These are phyloP conservation scores for Teratosphaeria nubilosa DNA, from an alignment of 2,329 filamentous ascomycete genomes.

Conservation along the genomic window DNA sequence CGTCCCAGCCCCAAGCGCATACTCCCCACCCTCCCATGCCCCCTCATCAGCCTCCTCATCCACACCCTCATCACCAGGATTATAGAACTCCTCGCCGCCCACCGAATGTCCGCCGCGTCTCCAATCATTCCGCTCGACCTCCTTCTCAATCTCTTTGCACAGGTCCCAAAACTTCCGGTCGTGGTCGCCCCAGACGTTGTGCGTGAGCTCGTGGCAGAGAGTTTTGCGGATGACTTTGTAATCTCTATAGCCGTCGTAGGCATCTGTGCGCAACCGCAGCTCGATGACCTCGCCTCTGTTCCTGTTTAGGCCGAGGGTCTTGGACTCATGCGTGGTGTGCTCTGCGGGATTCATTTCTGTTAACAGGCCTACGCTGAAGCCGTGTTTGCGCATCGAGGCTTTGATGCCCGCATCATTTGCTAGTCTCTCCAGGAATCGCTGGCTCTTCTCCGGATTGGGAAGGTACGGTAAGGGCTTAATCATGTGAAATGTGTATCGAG, in stretches of 20 bases:
- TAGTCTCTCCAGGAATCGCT: constrained; percentile 63
- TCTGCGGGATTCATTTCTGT: constrained; percentile 91
- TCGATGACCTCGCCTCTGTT: constrained; percentile 87
- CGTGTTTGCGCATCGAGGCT: constrained; percentile 70
- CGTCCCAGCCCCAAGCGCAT: constrained; percentile 41
- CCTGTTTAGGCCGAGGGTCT: constrained; percentile 76
- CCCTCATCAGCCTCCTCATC: constrained; percentile 47
- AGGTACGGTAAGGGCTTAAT: constrained; percentile 68
- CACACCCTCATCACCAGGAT: constrained; percentile 30
- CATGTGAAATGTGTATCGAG: constrained; percentile 69
- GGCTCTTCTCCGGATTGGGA: constrained; percentile 61
- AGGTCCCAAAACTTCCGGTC: constrained; percentile 84
- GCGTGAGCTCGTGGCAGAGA: constrained; percentile 87
- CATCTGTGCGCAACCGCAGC: constrained; percentile 80
- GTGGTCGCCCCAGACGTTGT: constrained; percentile 80
- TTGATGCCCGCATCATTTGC: constrained; percentile 78
- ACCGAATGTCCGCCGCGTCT: constrained; percentile 57
- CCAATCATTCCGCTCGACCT: constrained; percentile 76
- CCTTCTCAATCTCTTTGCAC: constrained; percentile 74
- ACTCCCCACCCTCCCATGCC: constrained; percentile 70
- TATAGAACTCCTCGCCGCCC: constrained; percentile 49
- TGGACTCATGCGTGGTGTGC: constrained; percentile 72
- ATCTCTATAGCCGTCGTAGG: constrained; percentile 85
- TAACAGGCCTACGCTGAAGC: constrained; percentile 72
- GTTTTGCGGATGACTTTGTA: constrained; percentile 88